Percentiles rank a stretch among this genome's conserved stretches.
Evolutionary conservation across 805 yeast species (phyloP).

Genomic region (Monosporozyma servazzii): DNA sequence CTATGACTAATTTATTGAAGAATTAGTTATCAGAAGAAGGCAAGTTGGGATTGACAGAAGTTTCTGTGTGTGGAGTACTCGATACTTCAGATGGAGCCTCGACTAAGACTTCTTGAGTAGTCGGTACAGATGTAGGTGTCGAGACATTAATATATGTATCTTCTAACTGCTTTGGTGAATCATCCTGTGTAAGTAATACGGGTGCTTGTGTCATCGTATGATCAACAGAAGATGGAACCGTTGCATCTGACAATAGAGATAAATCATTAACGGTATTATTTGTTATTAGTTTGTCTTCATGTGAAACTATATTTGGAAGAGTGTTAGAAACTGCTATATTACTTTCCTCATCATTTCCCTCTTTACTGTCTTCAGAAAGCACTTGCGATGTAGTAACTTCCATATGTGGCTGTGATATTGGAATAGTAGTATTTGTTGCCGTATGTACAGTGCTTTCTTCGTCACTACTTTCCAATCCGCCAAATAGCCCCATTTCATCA

Average conservation of each 20-base stretch:
- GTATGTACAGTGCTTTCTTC: constrained; percentile 21
- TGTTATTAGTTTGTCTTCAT: neutral
- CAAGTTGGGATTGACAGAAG: neutral
- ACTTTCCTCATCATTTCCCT: neutral
- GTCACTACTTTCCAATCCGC: constrained; percentile 24
- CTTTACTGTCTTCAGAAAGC: neutral
- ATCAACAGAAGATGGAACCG: neutral
- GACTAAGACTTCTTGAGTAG: neutral
- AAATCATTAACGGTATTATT: neutral
- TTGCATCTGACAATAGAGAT: neutral
- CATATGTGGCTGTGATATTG: neutral
- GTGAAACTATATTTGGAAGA: neutral
- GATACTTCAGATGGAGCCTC: neutral
- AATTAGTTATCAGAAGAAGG: neutral
- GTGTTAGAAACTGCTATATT: no score
- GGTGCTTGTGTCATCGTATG: neutral
- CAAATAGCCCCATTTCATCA: constrained; percentile 26
- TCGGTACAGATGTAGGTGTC: neutral
- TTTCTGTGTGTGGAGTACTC: neutral
- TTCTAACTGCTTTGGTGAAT: neutral
- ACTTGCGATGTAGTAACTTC: neutral
- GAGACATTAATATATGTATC: neutral
- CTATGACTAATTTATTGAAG: neutral
- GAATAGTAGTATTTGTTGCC: neutral
- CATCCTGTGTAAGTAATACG: neutral